phyloP scores from a whole-genome alignment of 2,329 filamentous ascomycete species.

The Penicillium sp. region DNA sequence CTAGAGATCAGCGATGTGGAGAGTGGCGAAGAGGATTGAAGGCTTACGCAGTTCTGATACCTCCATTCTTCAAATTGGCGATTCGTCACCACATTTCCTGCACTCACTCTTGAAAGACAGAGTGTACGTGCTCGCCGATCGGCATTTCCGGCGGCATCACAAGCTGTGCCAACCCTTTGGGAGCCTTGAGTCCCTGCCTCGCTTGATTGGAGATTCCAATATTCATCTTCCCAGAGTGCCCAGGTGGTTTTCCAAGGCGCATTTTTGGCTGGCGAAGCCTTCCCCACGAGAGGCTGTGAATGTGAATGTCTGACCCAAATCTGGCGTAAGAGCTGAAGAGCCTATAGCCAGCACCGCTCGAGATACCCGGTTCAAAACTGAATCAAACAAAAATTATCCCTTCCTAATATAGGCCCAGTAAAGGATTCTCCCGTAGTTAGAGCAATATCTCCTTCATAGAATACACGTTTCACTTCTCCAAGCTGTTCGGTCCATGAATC shows the following conservation, averaged over 20 bases:
- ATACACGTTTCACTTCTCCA: neutral
- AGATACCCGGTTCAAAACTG: neutral
- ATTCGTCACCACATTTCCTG: constrained; percentile 1
- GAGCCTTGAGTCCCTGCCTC: neutral
- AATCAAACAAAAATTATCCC: neutral
- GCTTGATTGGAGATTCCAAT: neutral
- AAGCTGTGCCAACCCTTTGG: constrained; percentile 1
- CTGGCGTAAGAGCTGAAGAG: neutral
- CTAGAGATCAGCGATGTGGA: constrained; percentile 42
- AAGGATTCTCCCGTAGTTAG: neutral
- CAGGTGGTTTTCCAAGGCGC: neutral
- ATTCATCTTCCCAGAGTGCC: neutral
- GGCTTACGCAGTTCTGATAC: neutral
- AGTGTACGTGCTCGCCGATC: constrained; percentile 4
- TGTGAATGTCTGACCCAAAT: constrained; percentile 1
- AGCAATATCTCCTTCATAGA: too few relatives aligned
- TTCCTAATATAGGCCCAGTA: neutral
- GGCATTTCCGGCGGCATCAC: constrained; percentile 5
- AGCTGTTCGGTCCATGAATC: neutral
- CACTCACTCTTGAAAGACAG: constrained; percentile 5
- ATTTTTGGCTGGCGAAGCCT: neutral
- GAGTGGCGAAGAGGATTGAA: constrained; percentile 41
- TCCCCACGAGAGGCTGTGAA: neutral
- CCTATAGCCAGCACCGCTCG: neutral
- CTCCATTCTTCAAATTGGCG: neutral